Evolutionary conservation across 352 stramenopile species (phyloP).

Genomic region (Phytophthora cactorum): DNA sequence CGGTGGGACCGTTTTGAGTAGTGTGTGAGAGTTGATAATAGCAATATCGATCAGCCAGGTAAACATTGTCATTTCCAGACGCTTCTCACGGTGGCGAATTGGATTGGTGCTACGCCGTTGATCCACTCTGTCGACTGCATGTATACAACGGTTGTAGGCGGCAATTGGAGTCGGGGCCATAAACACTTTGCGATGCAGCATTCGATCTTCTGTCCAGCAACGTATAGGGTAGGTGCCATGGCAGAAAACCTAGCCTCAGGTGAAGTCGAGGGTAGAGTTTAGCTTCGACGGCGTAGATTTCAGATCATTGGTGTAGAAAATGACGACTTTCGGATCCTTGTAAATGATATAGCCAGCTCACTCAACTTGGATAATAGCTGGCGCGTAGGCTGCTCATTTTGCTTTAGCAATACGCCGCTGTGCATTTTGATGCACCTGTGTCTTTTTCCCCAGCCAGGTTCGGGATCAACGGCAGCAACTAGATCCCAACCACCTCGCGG

Average conservation of each 20-base stretch:
- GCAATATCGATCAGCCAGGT: constrained; percentile 21
- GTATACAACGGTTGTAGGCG: constrained; percentile 17
- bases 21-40: constrained; percentile 13
- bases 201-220: constrained; percentile 18
- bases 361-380: neutral
- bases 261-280: neutral
- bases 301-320: constrained; percentile 22
- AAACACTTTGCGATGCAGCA: constrained; percentile 13
- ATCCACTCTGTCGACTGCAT: constrained; percentile 20
- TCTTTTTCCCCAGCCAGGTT: neutral
- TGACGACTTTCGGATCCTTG: constrained; percentile 27
- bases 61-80: constrained; percentile 17
- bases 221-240: constrained; percentile 10
- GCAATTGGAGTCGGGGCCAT: constrained; percentile 9
- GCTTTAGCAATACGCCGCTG: constrained; percentile 4
- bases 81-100: constrained; percentile 12
- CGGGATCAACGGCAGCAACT: constrained; percentile 12
- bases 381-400: constrained; percentile 1
- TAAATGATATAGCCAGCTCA: constrained; percentile 17
- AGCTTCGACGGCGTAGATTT: constrained; percentile 1
- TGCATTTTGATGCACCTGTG: constrained; percentile 2
- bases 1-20: neutral
- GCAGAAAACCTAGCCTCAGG: constrained; percentile 10
- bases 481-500: constrained; percentile 4
- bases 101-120: constrained; percentile 17